These are phyloP conservation scores for Thelephora ganbajun DNA, from an alignment of 768 basidiomycete genomes.

Conservation along the genomic window DNA sequence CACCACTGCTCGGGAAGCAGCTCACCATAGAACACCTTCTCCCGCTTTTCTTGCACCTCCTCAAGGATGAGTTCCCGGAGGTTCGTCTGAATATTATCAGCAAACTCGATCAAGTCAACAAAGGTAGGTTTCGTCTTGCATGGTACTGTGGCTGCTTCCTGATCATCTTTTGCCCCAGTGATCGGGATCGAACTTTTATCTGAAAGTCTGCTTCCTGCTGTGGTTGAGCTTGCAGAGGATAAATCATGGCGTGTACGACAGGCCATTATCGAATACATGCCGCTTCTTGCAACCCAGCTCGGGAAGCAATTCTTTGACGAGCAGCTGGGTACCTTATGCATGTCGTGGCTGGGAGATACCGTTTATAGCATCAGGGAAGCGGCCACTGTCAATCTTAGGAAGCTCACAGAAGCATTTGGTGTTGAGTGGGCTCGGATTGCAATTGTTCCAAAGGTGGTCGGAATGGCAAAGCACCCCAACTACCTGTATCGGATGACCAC, in stretches of 20 bases:
- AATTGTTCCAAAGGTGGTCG: conserved; percentile 94
- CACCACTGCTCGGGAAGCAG: conserved; percentile 85
- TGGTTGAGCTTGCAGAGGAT: conserved; percentile 95
- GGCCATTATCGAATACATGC: conserved; percentile 99
- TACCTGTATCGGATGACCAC: conserved; percentile 98
- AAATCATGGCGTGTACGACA: conserved; percentile 99
- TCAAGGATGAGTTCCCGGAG: conserved; percentile 98
- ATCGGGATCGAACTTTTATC: conserved; percentile 94
- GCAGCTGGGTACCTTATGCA: conserved; percentile 90
- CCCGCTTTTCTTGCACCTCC: conserved; percentile 86
- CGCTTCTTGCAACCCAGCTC: conserved; percentile 95
- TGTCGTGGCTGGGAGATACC: conserved; percentile 98
- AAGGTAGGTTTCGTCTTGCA: conserved; percentile 36
- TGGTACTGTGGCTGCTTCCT: neutral
- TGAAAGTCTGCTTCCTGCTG: conserved; percentile 91
- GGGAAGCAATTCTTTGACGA: conserved; percentile 97
- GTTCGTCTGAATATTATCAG: conserved; percentile 96
- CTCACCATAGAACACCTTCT: conserved; percentile 94
- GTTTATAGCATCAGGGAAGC: conserved; percentile 98
- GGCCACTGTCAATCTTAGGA: conserved; percentile 94
- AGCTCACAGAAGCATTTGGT: conserved; percentile 95
- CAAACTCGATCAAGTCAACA: conserved; percentile 92
- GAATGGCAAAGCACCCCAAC: conserved; percentile 94
- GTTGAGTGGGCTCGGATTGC: conserved; percentile 92
- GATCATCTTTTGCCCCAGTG: conserved; percentile 34